Conservation (phyloP, 148 eudicot genomes). For the Heliamphora exappendiculata region DNA sequence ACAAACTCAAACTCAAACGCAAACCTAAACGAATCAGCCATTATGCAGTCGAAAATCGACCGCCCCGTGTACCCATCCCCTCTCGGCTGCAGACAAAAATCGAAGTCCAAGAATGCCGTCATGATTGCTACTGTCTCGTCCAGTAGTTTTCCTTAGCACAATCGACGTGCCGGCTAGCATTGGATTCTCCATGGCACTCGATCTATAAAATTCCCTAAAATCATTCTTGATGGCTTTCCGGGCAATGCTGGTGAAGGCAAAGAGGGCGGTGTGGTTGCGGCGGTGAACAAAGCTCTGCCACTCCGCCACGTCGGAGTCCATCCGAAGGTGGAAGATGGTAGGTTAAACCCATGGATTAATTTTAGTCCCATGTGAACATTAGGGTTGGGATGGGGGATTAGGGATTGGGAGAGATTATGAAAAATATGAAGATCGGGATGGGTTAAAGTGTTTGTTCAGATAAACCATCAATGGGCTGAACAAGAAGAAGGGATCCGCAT, state of each 20-base stretch:
- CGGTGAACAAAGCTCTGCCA: conserved; percentile 59
- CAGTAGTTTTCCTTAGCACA: conserved; percentile 30
- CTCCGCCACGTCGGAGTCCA: conserved; percentile 23
- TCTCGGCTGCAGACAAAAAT: conserved; percentile 54
- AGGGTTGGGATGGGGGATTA: too few relatives aligned
- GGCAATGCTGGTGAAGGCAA: conserved; percentile 32
- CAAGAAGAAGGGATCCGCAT: too few relatives aligned
- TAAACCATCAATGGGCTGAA: too few relatives aligned
- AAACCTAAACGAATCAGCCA: conserved; percentile 58
- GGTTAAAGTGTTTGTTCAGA: too few relatives aligned
- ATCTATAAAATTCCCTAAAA: conserved; percentile 25
- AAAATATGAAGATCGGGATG: too few relatives aligned
- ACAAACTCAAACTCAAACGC: too few relatives aligned
- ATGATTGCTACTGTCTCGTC: conserved; percentile 27
- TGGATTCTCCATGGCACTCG: conserved; percentile 22
- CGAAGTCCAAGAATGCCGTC: conserved; percentile 26
- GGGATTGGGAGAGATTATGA: too few relatives aligned
- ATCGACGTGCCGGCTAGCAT: conserved; percentile 33
- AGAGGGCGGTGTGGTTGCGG: conserved; percentile 30
- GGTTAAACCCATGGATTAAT: too few relatives aligned
- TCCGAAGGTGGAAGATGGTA: conserved; percentile 72
- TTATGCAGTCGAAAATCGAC: conserved; percentile 50
- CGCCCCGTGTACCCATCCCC: conserved; percentile 50
- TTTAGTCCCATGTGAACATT: too few relatives aligned
- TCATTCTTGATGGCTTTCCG: conserved; percentile 27